These are phyloP conservation scores for Pelargonium nanum DNA, from an alignment of 345 rosid genomes.

Conservation along the genomic window DNA sequence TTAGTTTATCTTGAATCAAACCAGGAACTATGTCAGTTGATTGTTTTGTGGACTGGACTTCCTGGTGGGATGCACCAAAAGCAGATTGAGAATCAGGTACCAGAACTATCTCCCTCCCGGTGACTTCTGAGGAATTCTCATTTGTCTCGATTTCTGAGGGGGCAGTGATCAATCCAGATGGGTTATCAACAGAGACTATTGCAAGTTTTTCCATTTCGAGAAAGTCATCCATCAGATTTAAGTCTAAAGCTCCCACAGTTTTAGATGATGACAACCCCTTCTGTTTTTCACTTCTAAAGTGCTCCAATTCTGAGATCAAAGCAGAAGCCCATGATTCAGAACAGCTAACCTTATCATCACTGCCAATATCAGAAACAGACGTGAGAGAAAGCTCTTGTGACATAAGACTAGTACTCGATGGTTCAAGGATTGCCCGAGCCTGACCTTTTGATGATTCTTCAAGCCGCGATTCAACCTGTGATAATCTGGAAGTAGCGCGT, in stretches of 20 bases:
- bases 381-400: conserved; percentile 39
- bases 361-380: conserved; percentile 60
- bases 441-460: conserved; percentile 41
- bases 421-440: conserved; percentile 25
- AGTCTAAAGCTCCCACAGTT: conserved; percentile 58
- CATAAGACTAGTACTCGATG: conserved; percentile 25
- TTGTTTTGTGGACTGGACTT: conserved; percentile 18
- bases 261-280: conserved; percentile 25
- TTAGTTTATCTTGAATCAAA: conserved; percentile 43
- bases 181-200: conserved; percentile 37
- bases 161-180: conserved; percentile 21
- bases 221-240: conserved; percentile 88
- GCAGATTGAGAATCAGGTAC: conserved; percentile 19
- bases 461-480: conserved; percentile 50
- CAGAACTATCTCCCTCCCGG: conserved; percentile 21
- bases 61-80: conserved; percentile 13
- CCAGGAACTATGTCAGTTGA: conserved; percentile 16
- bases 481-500: conserved; percentile 47
- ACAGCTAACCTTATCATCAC: conserved; percentile 59
- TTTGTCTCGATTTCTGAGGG: conserved; percentile 17
- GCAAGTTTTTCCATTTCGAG: conserved; percentile 91
- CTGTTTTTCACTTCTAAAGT: conserved; percentile 48
- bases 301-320: conserved; percentile 63
- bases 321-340: conserved; percentile 71
- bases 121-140: conserved; percentile 18